Conservation (phyloP, 2,329 filamentous ascomycete genomes). For the Dothistroma pini region DNA sequence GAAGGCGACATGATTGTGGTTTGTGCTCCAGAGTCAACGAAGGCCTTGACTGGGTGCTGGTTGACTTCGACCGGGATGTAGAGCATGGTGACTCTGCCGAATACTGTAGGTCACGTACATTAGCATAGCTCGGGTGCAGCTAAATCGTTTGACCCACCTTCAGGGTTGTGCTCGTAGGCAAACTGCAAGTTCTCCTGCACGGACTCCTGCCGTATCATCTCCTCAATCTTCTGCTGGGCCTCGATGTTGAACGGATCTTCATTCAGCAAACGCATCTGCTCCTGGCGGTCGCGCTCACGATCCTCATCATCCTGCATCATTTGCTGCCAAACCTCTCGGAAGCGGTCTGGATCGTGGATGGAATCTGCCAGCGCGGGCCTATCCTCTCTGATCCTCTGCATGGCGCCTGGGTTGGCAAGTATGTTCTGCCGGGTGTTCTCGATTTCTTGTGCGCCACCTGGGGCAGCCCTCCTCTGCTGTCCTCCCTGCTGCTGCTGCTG, state of each 20-base stretch:
- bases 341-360: conserved; percentile 70
- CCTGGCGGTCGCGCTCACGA: conserved; percentile 71
- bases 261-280: conserved; percentile 80
- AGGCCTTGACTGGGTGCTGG: conserved; percentile 83
- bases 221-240: conserved; percentile 86
- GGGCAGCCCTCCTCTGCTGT: conserved; percentile 17
- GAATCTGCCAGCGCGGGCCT: conserved; percentile 74
- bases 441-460: conserved; percentile 49
- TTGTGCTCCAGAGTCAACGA: conserved; percentile 96
- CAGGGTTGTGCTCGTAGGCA: conserved; percentile 94
- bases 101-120: conserved; percentile 57
- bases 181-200: conserved; percentile 96
- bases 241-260: conserved; percentile 93
- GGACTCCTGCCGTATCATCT: conserved; percentile 91
- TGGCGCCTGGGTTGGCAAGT: conserved; percentile 70
- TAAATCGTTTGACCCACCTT: conserved; percentile 60
- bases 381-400: conserved; percentile 65
- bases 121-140: conserved; percentile 4
- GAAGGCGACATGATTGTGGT: conserved; percentile 97
- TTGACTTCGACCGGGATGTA: conserved; percentile 97
- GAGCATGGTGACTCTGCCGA: conserved; percentile 91
- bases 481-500: conserved; percentile 21
- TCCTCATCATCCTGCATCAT: conserved; percentile 68
- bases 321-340: conserved; percentile 67
- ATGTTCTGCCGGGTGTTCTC: conserved; percentile 81